These are phyloP conservation scores for Paxillus rubicundulus DNA, from an alignment of 768 basidiomycete species.

Conservation along the genomic window DNA sequence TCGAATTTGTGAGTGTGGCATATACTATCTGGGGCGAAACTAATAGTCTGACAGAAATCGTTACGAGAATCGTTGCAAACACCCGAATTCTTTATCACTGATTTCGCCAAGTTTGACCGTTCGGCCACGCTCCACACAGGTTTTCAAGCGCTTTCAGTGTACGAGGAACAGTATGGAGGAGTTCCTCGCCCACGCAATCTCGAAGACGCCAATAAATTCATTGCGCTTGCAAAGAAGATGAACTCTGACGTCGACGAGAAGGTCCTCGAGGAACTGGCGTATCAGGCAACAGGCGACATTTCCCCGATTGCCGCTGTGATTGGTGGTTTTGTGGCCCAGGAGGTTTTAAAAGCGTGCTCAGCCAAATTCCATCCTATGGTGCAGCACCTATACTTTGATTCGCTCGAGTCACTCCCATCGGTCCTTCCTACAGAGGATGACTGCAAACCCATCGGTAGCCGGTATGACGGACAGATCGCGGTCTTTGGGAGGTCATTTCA, in stretches of 20 bases:
- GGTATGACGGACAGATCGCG: constrained; percentile 94
- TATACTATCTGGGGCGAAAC: background rate
- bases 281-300: constrained; percentile 88
- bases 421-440: constrained; percentile 77
- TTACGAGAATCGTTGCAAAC: constrained; percentile 76
- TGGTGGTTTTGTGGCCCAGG: constrained; percentile 97
- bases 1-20: constrained; percentile 76
- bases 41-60: constrained; percentile 67
- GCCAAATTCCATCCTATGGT: constrained; percentile 98
- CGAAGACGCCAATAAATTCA: constrained; percentile 71
- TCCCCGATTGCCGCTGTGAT: constrained; percentile 90
- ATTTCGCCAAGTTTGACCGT: constrained; percentile 96
- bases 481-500: constrained; percentile 96
- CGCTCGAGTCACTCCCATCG: constrained; percentile 87
- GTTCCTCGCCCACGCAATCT: constrained; percentile 81
- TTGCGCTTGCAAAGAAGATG: constrained; percentile 76
- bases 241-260: constrained; percentile 78
- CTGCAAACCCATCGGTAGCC: constrained; percentile 73
- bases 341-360: constrained; percentile 93
- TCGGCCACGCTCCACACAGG: constrained; percentile 88
- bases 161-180: constrained; percentile 57
- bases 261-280: constrained; percentile 78
- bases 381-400: constrained; percentile 96
- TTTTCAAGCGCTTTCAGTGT: constrained; percentile 90
- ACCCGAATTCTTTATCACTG: constrained; percentile 91